Evolutionary conservation across 2,329 filamentous ascomycete species (phyloP).

Genomic region (Xylariaceae sp.): DNA sequence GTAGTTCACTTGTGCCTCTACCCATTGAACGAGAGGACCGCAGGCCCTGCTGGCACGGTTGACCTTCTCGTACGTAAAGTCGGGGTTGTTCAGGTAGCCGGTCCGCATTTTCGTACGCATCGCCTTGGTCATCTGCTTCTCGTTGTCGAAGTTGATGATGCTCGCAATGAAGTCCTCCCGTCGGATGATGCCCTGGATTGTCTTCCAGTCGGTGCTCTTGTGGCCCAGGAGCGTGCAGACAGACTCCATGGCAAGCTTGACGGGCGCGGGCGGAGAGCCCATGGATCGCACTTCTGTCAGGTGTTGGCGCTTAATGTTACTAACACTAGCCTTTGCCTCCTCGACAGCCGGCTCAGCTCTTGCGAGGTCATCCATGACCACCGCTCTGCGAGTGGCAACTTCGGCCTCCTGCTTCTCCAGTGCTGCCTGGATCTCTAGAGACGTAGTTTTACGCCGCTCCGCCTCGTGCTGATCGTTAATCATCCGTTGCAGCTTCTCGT

Average conservation of each 20-base stretch:
- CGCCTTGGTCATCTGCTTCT: constrained; percentile 81
- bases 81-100: constrained; percentile 85
- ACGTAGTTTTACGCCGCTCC: constrained; percentile 82
- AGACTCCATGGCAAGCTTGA: constrained; percentile 88
- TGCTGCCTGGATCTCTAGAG: constrained; percentile 80
- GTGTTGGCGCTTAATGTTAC: constrained; percentile 96
- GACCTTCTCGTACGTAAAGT: constrained; percentile 94
- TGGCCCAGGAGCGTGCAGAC: constrained; percentile 93
- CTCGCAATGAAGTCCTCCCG: constrained; percentile 95
- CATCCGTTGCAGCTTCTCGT: constrained; percentile 97
- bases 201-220: constrained; percentile 86
- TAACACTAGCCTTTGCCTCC: constrained; percentile 92
- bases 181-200: constrained; percentile 80
- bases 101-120: constrained; percentile 85
- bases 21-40: constrained; percentile 95
- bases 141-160: constrained; percentile 96
- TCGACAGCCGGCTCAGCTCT: constrained; percentile 88
- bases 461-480: constrained; percentile 92
- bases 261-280: constrained; percentile 84
- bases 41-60: constrained; percentile 96
- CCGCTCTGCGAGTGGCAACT: constrained; percentile 74
- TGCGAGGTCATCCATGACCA: constrained; percentile 82
- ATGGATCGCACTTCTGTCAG: constrained; percentile 96
- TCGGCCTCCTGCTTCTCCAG: constrained; percentile 86
- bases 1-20: constrained; percentile 92